Conservation (phyloP, 257 asterid species). For the Verbena officinalis region DNA sequence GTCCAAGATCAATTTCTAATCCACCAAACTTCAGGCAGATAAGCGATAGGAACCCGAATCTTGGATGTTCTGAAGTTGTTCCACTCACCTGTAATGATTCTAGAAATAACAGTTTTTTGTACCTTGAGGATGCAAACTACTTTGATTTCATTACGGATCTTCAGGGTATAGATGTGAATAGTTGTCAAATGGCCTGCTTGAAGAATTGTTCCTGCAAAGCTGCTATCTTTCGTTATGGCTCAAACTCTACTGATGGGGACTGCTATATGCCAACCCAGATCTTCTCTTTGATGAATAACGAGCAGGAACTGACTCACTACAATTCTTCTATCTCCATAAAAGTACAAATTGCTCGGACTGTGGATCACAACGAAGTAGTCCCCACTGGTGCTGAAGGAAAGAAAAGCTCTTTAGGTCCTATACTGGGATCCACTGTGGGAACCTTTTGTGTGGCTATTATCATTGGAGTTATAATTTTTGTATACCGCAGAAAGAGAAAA, state of each 20-base stretch:
- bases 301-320: conserved; percentile 24
- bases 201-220: conserved; percentile 52
- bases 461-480: conserved; percentile 4
- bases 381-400: neutral
- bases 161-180: neutral
- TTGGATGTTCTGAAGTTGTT: conserved; percentile 46
- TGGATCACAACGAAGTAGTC: neutral
- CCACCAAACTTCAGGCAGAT: conserved; percentile 29
- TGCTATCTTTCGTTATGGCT: conserved; percentile 39
- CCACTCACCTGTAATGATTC: conserved; percentile 34
- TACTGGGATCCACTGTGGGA: conserved; percentile 29
- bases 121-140: conserved; percentile 38
- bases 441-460: neutral
- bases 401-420: conserved; percentile 12
- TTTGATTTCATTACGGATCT: conserved; percentile 29
- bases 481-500: conserved; percentile 10
- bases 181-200: conserved; percentile 45
- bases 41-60: conserved; percentile 32
- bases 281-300: conserved; percentile 39
- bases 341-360: neutral
- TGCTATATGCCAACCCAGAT: conserved; percentile 46
- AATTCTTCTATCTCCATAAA: conserved; percentile 27
- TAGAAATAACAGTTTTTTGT: conserved; percentile 28
- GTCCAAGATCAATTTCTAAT: conserved; percentile 34
- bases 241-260: conserved; percentile 26